Base-by-base conservation (phyloP, 2,329 filamentous ascomycete species). In the Zymoseptoria ardabiliae region DNA sequence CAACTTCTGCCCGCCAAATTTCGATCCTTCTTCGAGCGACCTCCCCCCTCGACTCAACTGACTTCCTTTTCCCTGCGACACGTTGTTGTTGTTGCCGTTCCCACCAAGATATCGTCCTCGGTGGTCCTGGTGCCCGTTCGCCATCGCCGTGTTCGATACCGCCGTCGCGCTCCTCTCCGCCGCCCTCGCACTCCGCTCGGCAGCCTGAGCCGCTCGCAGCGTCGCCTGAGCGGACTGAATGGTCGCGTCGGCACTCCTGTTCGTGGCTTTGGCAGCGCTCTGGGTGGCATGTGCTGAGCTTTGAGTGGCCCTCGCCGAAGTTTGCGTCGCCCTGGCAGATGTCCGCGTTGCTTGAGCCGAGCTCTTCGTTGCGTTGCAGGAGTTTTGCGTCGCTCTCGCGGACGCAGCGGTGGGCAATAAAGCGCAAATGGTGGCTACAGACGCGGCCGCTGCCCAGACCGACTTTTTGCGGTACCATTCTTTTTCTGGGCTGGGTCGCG, bases 401-500 rank as follows among this genome's bases (percentile, higher is more conserved):
- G 51, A 53, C 13, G 22, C 22, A 22, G 22, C 22, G 8, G 51
- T 53, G 6, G 51, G 51, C 51, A 53, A 10, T 22, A 53, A 13
- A 28, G 51, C 51, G 10, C 22, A 22, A 3, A 53, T 28, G 5
- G 51, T 53, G 20, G 51, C 51, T 19, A 28, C 51, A n/a, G 51
- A 53, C 7, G 62, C 64, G 13, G 63, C 50, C 4, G 62, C 64
- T 7, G 62, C 62, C 64, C 64, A 66, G 28, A 66, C n/a, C 4
- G 64, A 61, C 41, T 66, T 66, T 59, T 66, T 66, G 22, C 64
- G 64, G 59, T 59, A 66, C 62, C 62, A 66, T 17, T 63, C 61
- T 53, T 63, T 63, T 8, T 59, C 58, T 21, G 59, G 58, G 19
- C 59, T 56, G 35, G 56, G 22, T 19, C 54, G 19, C 9, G 28